A percentile compares a stretch with the other conserved stretches of the same genome.
phyloP scores from a whole-genome alignment of 345 rosid species.

The Populus euphratica region DNA sequence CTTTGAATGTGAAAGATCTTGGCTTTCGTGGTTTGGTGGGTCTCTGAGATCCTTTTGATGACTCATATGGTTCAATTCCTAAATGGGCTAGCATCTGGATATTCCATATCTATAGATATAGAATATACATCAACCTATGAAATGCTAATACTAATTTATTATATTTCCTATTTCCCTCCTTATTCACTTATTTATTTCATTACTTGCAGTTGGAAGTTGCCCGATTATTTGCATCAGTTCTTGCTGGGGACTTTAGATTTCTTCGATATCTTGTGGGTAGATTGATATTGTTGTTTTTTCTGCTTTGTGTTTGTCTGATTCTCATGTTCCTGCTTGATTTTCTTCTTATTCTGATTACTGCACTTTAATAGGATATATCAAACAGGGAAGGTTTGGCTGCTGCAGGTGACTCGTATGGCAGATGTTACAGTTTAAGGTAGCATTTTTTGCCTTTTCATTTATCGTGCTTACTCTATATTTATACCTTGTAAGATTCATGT shows the following conservation, averaged over 20 bases:
- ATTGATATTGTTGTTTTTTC: conserved; percentile 10
- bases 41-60: neutral
- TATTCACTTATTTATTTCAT: neutral
- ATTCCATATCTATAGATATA: neutral
- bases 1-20: neutral
- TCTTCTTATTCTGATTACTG: conserved; percentile 18
- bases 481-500: neutral
- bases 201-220: conserved; percentile 62
- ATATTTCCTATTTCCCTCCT: neutral
- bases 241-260: conserved; percentile 66
- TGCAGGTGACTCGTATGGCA: conserved; percentile 49
- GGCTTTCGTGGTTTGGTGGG: neutral
- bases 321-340: neutral
- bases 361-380: conserved; percentile 60
- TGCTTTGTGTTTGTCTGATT: conserved; percentile 2
- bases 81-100: neutral
- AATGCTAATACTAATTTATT: neutral
- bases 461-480: neutral
- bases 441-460: conserved; percentile 3
- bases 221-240: conserved; percentile 51
- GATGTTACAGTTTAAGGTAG: conserved; percentile 58
- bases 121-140: neutral
- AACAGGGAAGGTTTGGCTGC: conserved; percentile 69
- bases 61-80: neutral
- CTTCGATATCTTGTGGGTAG: conserved; percentile 62